Evolutionary conservation across 1,139 yeast species (phyloP), one percentile per base, ranked within the genome.

Genomic region (Suhomyces bribrorum): DNA sequence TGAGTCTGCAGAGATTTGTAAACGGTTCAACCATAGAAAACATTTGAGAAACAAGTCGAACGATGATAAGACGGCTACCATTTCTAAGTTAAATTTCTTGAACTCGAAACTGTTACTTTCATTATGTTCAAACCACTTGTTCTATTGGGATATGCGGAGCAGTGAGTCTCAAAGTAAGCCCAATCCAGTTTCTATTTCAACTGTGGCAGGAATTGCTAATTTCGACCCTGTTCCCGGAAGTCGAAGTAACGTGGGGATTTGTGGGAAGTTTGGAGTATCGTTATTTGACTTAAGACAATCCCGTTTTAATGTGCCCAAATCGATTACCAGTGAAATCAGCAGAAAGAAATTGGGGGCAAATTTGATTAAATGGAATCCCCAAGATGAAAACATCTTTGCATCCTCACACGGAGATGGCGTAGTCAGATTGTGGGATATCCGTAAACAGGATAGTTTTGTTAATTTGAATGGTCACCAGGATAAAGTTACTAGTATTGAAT

Each of bases 391-490:
- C 50, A 65, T 79, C 13, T 68, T 86, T 30, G 88, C 90, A 1
- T 78, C 89, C 2, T 79, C 83, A 5, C 86, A 81, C 50, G 67
- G 70, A 33, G 82, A 80, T 49, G 78, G 79, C 3, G 62, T 76
- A 1, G 74, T 83, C 31, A 67, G 83, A 49, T 64, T 86, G 31
- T 86, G 95, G 94, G 95, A 86, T 61, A 76, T 85, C 32, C 70
- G 95, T 44, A 75, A 72, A 50, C 69, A 77, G 35, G 75, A 71
- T 13, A 79, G 82, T 7, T 65, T 79, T 41, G 75, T 79, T 7
- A 64, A 66, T 26, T 63, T 85, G 27, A 57, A 63, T 5, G 87
- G 87, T 1, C 89, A 83, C 53, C 59, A 66, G 7, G 82, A 77
- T 43, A 52, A 48, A 32, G 68, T 85, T 12, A 76, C 79, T 12